Conservation (phyloP, 2,329 filamentous ascomycete species). For the Zopfia rhizophila region DNA sequence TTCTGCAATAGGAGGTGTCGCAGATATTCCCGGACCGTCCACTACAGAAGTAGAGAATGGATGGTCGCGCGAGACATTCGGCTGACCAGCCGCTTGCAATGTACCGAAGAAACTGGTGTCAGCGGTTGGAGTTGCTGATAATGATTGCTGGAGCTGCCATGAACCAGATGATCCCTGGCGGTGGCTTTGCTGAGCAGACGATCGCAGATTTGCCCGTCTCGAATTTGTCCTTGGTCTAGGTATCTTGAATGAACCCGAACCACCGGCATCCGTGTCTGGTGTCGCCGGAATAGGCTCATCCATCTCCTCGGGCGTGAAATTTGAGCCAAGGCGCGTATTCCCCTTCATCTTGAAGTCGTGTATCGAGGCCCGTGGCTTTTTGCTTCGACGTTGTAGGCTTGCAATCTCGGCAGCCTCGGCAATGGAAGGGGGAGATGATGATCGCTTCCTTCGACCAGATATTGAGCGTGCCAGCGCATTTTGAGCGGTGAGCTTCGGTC, state of each 20-base stretch:
- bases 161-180: constrained; percentile 24
- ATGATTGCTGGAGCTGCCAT: constrained; percentile 39
- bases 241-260: constrained; percentile 32
- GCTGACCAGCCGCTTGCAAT: constrained; percentile 29
- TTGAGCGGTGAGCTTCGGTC: constrained; percentile 34
- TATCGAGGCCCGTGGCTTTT: constrained; percentile 56
- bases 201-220: constrained; percentile 30
- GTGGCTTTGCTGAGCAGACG: constrained; percentile 30
- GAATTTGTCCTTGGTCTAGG: constrained; percentile 30
- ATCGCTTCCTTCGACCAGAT: constrained; percentile 57
- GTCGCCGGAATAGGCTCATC: constrained; percentile 49
- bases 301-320: constrained; percentile 44
- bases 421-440: constrained; percentile 64
- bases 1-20: constrained; percentile 80
- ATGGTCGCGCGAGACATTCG: constrained; percentile 28
- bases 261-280: constrained; percentile 49
- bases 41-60: constrained; percentile 39
- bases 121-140: not conserved
- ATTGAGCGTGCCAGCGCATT: constrained; percentile 35
- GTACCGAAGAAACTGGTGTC: constrained; percentile 27
- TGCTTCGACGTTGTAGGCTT: constrained; percentile 60
- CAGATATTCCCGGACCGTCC: constrained; percentile 65
- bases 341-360: constrained; percentile 35
- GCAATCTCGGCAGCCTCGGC: constrained; percentile 64
- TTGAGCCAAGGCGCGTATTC: constrained; percentile 25